Conservation (phyloP, 2,329 filamentous ascomycete genomes). For the Fusarium oligoseptatum region DNA sequence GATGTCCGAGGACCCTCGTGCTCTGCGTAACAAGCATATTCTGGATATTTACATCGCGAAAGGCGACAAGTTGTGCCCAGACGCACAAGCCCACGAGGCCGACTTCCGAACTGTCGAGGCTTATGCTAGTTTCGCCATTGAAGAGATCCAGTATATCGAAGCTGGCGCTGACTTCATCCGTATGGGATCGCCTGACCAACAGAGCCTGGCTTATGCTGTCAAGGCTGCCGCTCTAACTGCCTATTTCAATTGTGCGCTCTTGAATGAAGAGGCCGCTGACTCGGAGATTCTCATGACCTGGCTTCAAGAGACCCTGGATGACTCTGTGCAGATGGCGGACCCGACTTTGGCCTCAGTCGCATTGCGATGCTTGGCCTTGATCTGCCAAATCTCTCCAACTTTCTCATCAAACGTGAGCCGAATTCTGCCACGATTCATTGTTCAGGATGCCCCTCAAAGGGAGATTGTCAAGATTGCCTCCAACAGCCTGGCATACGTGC, state of each 20-base stretch:
- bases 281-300: constrained; percentile 83
- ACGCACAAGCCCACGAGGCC: constrained; percentile 58
- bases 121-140: constrained; percentile 79
- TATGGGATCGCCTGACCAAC: constrained; percentile 87
- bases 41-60: constrained; percentile 79
- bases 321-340: constrained; percentile 86
- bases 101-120: constrained; percentile 70
- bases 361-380: constrained; percentile 83
- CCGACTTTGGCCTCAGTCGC: constrained; percentile 81
- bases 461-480: constrained; percentile 82
- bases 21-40: constrained; percentile 72
- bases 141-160: constrained; percentile 89
- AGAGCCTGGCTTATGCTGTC: constrained; percentile 85
- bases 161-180: constrained; percentile 88
- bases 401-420: constrained; percentile 83
- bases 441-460: constrained; percentile 81
- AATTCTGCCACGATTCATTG: constrained; percentile 86
- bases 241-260: constrained; percentile 85
- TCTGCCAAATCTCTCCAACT: constrained; percentile 80
- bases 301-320: constrained; percentile 85
- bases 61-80: constrained; percentile 59
- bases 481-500: constrained; percentile 84
- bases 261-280: constrained; percentile 86
- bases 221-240: constrained; percentile 86
- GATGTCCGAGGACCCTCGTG: constrained; percentile 73